A percentile compares a stretch with the other conserved stretches of the same genome.
Conservation (phyloP, 257 asterid genomes). For the Scutellaria galericulata region DNA sequence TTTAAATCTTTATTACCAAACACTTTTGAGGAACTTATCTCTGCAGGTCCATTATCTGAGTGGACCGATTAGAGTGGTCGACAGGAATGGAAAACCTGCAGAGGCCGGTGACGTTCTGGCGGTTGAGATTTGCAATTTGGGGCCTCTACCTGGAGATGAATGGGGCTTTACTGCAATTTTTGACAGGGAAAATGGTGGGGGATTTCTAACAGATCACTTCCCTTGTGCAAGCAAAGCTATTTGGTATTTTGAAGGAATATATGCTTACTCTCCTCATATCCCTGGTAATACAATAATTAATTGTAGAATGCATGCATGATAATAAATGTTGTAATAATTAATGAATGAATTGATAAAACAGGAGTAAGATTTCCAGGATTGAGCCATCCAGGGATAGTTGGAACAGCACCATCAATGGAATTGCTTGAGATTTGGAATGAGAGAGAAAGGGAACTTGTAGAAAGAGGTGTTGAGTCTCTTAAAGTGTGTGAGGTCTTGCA, state of each 20-base stretch:
- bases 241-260: slow-evolving; percentile 96
- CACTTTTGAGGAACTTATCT: too few species aligned
- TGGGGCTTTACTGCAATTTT: slow-evolving; percentile 97
- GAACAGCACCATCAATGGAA: slow-evolving; percentile 94
- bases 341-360: neutral
- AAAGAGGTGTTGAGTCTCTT: slow-evolving; percentile 65
- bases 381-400: slow-evolving; percentile 91
- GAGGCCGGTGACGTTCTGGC: slow-evolving; percentile 86
- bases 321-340: neutral
- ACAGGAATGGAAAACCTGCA: slow-evolving; percentile 70
- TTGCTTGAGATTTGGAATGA: slow-evolving; percentile 82
- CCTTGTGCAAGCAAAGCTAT: slow-evolving; percentile 90
- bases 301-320: neutral
- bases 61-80: slow-evolving; percentile 85
- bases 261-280: slow-evolving; percentile 93
- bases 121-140: slow-evolving; percentile 91
- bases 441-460: slow-evolving; percentile 74
- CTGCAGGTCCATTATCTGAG: slow-evolving; percentile 89
- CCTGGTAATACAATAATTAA: slow-evolving; percentile 55
- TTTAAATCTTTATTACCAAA: too few species aligned
- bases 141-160: slow-evolving; percentile 94
- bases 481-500: slow-evolving; percentile 90
- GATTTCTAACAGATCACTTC: slow-evolving; percentile 90
- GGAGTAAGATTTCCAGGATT: slow-evolving; percentile 95
- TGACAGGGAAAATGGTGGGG: slow-evolving; percentile 95